phyloP scores from a whole-genome alignment of 2,329 filamentous ascomycete genomes.

The Cordyceps sp. region DNA sequence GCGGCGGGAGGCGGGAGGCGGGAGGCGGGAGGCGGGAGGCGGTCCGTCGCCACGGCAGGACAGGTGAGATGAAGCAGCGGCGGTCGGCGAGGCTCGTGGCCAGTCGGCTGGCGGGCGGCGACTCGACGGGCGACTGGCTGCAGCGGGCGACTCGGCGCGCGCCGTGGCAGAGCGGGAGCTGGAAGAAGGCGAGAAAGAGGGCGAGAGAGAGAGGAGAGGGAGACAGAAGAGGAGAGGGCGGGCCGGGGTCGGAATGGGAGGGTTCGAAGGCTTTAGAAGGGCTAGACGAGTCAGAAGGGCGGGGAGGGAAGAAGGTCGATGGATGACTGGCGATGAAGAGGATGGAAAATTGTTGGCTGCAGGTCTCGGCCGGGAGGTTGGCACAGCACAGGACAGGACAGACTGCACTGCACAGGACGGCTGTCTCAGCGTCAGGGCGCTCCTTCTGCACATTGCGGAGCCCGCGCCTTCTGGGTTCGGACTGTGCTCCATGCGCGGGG shows the following conservation, averaged over 20 bases:
- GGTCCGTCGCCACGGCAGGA: too few relatives aligned
- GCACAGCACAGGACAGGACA: not conserved
- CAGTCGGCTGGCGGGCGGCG: too few relatives aligned
- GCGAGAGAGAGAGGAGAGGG: not conserved
- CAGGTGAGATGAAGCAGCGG: too few relatives aligned
- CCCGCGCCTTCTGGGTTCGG: too few relatives aligned
- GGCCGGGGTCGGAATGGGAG: not conserved
- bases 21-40: too few relatives aligned
- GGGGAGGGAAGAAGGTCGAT: not conserved
- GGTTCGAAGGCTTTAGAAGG: not conserved
- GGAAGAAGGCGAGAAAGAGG: too few relatives aligned
- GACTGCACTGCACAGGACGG: not conserved
- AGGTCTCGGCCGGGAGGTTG: not conserved
- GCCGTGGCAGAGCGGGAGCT: too few relatives aligned
- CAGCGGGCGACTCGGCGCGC: too few relatives aligned
- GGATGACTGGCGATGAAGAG: not conserved
- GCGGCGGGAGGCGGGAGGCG: too few relatives aligned
- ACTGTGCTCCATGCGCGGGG: too few relatives aligned
- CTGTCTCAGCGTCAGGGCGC: conserved; percentile 1
- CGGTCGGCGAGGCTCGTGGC: too few relatives aligned
- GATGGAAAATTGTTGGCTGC: not conserved
- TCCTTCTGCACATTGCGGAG: not conserved
- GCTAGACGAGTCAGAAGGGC: not conserved
- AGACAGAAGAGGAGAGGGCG: not conserved
- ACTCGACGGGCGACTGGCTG: too few relatives aligned